Evolutionary conservation across 2,329 filamentous ascomycete genomes (phyloP), one percentile per base, ranked within the genome.

Genomic region (Stromatinia cepivora): DNA sequence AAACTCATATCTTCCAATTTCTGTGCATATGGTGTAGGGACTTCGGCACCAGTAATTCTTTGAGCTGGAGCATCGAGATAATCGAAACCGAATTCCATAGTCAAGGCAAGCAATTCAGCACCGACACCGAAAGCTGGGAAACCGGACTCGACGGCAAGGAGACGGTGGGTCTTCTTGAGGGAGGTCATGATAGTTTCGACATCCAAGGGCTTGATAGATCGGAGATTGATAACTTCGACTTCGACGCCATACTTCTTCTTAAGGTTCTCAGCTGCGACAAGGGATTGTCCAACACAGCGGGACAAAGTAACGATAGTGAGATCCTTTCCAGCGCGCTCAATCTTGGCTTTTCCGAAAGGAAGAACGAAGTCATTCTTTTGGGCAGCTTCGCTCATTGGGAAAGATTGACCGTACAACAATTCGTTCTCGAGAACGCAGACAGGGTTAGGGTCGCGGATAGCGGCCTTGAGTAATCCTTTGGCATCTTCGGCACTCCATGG

Each of bases 31-130:
- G 95, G 95, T 10, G 95, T 99, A 63, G 95, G 95, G 17, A 99
- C 95, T 81, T 99, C 95, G 74, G 95, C 94, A 80, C 95, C 95
- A 70, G 95, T 98, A 78, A 99, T 89, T 81, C 95, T 90, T 81
- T 94, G 91, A 72, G 93, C 95, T 61, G 95, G 95, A 69, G 93
- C 93, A 78, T 97, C 90, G 74, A 99, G 90, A 85, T 97, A 98
- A 84, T 99, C 95, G 79, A 98, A 99, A 73, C 88, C 94, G 82
- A 98, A 99, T 84, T 99, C 95, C 91, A 97, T 97, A 73, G 93
- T 90, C 71, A 97, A 85, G 71, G 95, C 95, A 73, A 99, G 88
- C 77, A 99, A 93, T 84, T 99, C 95, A 70, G 94, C 88, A 70
- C 90, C 88, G 75, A 99, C 93, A 80, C 95, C 95, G 79, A 94